Evolutionary conservation across 2,329 filamentous ascomycete species (phyloP).

Genomic region (Penicillium sp.): DNA sequence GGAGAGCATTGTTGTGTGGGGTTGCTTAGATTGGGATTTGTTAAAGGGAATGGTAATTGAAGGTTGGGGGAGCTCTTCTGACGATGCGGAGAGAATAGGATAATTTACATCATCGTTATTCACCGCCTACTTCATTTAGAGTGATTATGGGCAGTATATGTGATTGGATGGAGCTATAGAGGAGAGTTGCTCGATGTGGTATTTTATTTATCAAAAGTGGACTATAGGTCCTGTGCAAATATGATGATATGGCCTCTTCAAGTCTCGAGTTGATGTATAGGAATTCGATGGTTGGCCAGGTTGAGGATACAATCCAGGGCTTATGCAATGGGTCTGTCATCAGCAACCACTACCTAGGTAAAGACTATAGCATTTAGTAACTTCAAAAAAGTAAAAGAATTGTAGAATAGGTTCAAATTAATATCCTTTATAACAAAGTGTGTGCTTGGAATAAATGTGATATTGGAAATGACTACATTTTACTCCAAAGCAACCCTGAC

Average conservation of each 20-base stretch:
- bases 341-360: not conserved
- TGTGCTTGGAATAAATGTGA: too few species aligned
- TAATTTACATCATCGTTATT: slow-evolving; percentile 11
- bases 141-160: not conserved
- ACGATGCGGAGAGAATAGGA: slow-evolving; percentile 9
- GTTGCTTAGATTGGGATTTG: not conserved
- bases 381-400: not conserved
- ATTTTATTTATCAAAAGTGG: not conserved
- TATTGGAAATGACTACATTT: not conserved
- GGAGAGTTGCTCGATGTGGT: not conserved
- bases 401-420: not conserved
- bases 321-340: not conserved
- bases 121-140: slow-evolving; percentile 1
- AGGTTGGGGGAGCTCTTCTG: not conserved
- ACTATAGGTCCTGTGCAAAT: not conserved
- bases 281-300: not conserved
- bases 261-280: not conserved
- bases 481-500: not conserved
- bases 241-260: not conserved
- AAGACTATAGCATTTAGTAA: not conserved
- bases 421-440: too few species aligned
- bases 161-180: slow-evolving; percentile 4
- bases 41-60: not conserved
- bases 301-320: not conserved
- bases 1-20: slow-evolving; percentile 32